Percentiles rank a stretch among this genome's conserved stretches.
These are phyloP conservation scores for Didymella pomorum DNA, from an alignment of 2,329 filamentous ascomycete genomes.

Conservation along the genomic window DNA sequence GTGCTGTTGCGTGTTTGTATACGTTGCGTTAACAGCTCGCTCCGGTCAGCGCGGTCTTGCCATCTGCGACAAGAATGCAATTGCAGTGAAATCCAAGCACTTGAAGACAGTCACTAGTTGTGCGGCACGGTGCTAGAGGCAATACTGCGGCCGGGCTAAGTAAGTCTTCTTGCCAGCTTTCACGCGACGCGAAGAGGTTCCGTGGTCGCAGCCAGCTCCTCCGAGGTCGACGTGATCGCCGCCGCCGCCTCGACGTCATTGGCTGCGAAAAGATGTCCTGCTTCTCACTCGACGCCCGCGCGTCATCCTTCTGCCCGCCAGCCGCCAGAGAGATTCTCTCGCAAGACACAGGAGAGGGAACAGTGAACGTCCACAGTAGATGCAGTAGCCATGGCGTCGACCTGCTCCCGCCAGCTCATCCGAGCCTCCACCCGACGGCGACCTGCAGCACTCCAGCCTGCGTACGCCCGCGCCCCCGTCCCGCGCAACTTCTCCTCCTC, in stretches of 20 bases:
- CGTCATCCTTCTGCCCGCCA: constrained; percentile 20
- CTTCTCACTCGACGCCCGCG: constrained; percentile 24
- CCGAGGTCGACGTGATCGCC: constrained; percentile 13
- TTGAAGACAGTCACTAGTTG: background rate
- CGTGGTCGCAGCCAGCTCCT: constrained; percentile 11
- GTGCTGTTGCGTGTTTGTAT: constrained; percentile 33
- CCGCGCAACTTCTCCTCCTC: constrained; percentile 49
- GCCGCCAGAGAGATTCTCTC: background rate
- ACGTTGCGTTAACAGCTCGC: constrained; percentile 44
- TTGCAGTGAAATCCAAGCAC: background rate
- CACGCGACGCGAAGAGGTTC: constrained; percentile 2
- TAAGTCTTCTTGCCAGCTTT: background rate
- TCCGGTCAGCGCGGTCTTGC: constrained; percentile 24
- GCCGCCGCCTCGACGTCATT: constrained; percentile 39
- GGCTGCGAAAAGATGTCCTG: constrained; percentile 26
- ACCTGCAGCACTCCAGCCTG: constrained; percentile 14
- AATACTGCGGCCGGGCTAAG: background rate
- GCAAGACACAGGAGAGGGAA: background rate
- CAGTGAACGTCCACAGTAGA: background rate
- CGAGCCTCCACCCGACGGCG: constrained; percentile 29
- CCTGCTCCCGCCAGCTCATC: constrained; percentile 39
- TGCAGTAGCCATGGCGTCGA: constrained; percentile 35
- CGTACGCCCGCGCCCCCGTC: constrained; percentile 25
- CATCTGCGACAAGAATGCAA: constrained; percentile 12
- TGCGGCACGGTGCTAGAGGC: background rate